Conservation (phyloP, 1,284 basidiomycete species). For the Cutaneotrichosporon sp. region DNA sequence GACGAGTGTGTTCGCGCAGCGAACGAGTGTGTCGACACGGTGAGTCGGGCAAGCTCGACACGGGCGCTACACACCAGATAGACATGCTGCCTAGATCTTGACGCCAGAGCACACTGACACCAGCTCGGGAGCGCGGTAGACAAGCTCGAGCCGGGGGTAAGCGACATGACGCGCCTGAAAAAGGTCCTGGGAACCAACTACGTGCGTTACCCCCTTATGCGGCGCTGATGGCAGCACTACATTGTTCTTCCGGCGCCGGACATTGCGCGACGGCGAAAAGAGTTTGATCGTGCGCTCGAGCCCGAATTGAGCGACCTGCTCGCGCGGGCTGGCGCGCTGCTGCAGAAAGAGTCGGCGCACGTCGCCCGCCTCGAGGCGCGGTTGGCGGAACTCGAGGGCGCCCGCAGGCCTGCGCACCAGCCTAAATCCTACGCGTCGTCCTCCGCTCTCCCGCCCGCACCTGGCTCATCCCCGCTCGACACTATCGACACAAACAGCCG, state of each 20-base stretch:
- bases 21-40: constrained; percentile 29
- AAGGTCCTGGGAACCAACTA: constrained; percentile 40
- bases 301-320: constrained; percentile 45
- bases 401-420: neutral
- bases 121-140: constrained; percentile 20
- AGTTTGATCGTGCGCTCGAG: constrained; percentile 34
- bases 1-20: constrained; percentile 45
- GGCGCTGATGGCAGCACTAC: constrained; percentile 32
- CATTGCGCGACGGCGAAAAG: constrained; percentile 33
- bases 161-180: constrained; percentile 39
- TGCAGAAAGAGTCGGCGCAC: constrained; percentile 24
- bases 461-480: neutral
- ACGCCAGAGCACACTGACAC: neutral
- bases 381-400: neutral
- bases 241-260: constrained; percentile 41
- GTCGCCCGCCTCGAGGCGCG: constrained; percentile 35
- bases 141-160: constrained; percentile 32
- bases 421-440: neutral
- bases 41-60: constrained; percentile 4
- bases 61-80: too few species aligned
- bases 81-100: too few species aligned
- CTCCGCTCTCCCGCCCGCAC: neutral
- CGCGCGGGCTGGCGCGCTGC: constrained; percentile 27
- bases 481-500: constrained; percentile 26
- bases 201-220: constrained; percentile 22